A percentile compares a stretch with the other conserved stretches of the same genome.
These are phyloP conservation scores for Dendrobium nobile DNA, from an alignment of 106 monocot genomes.

Conservation along the genomic window DNA sequence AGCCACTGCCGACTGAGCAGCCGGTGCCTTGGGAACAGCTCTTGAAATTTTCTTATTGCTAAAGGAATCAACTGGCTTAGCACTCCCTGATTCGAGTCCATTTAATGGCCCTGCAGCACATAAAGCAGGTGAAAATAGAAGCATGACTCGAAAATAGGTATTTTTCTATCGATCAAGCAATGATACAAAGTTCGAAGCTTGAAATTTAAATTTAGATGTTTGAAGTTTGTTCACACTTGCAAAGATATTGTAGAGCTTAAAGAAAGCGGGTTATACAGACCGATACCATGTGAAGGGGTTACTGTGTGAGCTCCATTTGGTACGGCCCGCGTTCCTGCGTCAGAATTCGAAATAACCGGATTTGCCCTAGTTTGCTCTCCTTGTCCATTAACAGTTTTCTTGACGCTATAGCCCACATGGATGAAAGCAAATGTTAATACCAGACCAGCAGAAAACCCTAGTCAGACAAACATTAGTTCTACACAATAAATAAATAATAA, in stretches of 20 bases:
- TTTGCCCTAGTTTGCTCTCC: slow-evolving; percentile 34
- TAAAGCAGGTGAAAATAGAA: not conserved
- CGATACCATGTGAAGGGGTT: slow-evolving; percentile 25
- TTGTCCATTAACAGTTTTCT: slow-evolving; percentile 72
- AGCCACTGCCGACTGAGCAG: not conserved
- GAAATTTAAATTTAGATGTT: not conserved
- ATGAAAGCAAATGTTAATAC: not conserved
- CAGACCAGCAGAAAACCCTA: not conserved
- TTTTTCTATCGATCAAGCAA: not conserved
- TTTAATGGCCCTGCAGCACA: not conserved
- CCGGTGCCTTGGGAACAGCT: slow-evolving; percentile 6
- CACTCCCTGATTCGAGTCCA: not conserved
- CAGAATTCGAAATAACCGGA: slow-evolving; percentile 8
- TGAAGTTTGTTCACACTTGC: not conserved
- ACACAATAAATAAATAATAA: not conserved
- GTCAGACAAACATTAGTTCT: not conserved
- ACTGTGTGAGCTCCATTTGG: slow-evolving; percentile 37
- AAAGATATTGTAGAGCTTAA: not conserved
- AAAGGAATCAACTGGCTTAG: slow-evolving; percentile 2
- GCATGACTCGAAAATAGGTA: not conserved
- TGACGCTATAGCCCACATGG: slow-evolving; percentile 26
- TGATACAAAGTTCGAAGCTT: not conserved
- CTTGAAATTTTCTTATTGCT: slow-evolving; percentile 1
- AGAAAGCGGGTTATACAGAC: not conserved
- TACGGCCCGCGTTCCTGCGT: slow-evolving; percentile 12